Percentiles rank a stretch among this genome's conserved stretches.
phyloP scores from a whole-genome alignment of 1,284 basidiomycete species.

The Leccinum solheimii region DNA sequence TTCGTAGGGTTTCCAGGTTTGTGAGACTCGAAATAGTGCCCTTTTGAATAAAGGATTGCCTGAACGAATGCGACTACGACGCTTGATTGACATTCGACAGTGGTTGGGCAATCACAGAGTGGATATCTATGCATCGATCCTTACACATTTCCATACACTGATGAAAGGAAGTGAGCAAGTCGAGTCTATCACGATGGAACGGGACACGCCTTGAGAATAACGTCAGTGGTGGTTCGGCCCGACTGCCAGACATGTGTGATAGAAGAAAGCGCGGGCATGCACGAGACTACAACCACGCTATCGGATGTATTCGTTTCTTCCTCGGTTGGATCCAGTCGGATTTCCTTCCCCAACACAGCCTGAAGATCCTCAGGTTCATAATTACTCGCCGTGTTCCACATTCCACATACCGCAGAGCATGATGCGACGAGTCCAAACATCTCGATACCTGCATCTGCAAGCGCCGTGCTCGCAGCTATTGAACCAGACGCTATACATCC shows the following conservation, averaged over 20 bases:
- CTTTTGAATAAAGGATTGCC: neutral
- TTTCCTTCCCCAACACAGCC: conserved; percentile 54
- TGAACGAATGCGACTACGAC: conserved; percentile 10
- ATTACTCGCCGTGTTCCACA: neutral
- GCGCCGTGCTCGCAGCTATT: conserved; percentile 86
- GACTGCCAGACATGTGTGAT: conserved; percentile 82
- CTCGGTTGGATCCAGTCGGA: conserved; percentile 79
- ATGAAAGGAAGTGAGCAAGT: conserved; percentile 5
- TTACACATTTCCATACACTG: conserved; percentile 71
- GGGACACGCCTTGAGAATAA: conserved; percentile 54
- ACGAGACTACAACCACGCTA: conserved; percentile 72
- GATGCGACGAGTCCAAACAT: conserved; percentile 83
- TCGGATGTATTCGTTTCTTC: conserved; percentile 58
- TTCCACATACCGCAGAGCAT: conserved; percentile 63
- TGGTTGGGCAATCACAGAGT: conserved; percentile 70
- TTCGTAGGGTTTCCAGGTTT: neutral
- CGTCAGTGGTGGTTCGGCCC: conserved; percentile 56
- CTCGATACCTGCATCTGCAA: conserved; percentile 88
- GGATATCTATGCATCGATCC: conserved; percentile 69
- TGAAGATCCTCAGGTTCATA: conserved; percentile 28
- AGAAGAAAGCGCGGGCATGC: conserved; percentile 88
- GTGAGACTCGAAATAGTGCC: neutral
- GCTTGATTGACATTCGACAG: conserved; percentile 39
- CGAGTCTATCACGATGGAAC: neutral
- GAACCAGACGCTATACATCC: conserved; percentile 82